These are phyloP conservation scores for Chloris gayana DNA, from an alignment of 176 grass and related monocot genomes.

Conservation along the genomic window DNA sequence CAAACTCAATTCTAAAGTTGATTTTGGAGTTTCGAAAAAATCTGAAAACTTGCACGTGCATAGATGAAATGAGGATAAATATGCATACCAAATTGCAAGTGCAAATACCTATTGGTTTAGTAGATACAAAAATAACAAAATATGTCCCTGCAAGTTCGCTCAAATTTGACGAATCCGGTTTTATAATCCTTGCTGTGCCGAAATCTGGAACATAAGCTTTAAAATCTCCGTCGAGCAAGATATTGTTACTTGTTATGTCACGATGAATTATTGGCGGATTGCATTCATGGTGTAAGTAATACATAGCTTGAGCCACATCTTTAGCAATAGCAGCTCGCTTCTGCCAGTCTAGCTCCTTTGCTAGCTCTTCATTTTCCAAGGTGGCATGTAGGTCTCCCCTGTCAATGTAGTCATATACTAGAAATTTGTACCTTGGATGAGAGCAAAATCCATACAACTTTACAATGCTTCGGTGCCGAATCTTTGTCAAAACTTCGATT, in stretches of 20 bases:
- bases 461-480: slow-evolving; percentile 20
- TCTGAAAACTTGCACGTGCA: no score
- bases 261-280: slow-evolving; percentile 31
- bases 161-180: slow-evolving; percentile 31
- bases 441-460: slow-evolving; percentile 24
- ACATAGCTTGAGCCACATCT: slow-evolving; percentile 10
- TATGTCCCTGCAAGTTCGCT: slow-evolving; percentile 15
- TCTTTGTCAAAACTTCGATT: slow-evolving; percentile 5
- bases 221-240: slow-evolving; percentile 16
- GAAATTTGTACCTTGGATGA: background rate
- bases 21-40: no score
- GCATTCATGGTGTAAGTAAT: slow-evolving; percentile 23
- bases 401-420: background rate
- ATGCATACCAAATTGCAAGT: no score
- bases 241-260: slow-evolving; percentile 32
- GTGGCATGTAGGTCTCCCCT: background rate
- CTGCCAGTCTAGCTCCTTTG: background rate
- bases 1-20: no score
- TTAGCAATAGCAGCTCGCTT: background rate
- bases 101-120: no score
- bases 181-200: slow-evolving; percentile 30
- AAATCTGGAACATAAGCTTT: slow-evolving; percentile 37
- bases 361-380: background rate
- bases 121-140: no score
- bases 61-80: no score